A percentile compares a stretch with the other conserved stretches of the same genome.
phyloP scores from a whole-genome alignment of 805 yeast species.

The Hanseniaspora meyeri region DNA sequence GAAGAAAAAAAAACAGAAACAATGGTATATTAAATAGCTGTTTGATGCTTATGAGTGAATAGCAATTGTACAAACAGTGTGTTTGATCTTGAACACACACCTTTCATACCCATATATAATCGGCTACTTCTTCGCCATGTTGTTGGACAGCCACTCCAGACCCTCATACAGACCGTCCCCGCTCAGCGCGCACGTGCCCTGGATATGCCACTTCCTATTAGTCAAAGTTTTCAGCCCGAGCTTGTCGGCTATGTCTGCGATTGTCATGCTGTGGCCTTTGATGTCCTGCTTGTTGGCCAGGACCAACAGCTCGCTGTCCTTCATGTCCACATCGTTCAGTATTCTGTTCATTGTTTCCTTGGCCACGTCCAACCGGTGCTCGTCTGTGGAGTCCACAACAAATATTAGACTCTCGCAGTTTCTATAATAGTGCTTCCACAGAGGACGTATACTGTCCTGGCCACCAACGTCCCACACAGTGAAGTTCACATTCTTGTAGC shows the following conservation, averaged over 20 bases:
- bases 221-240: slow-evolving; percentile 81
- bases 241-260: slow-evolving; percentile 84
- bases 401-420: slow-evolving; percentile 89
- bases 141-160: slow-evolving; percentile 78
- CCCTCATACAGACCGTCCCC: slow-evolving; percentile 93
- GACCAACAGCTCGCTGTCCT: slow-evolving; percentile 77
- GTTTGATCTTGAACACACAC: no score
- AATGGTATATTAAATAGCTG: no score
- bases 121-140: slow-evolving; percentile 40
- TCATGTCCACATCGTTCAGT: slow-evolving; percentile 87
- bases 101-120: no score
- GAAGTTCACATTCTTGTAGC: slow-evolving; percentile 78
- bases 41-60: no score
- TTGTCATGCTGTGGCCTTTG: slow-evolving; percentile 78
- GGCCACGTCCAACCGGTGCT: slow-evolving; percentile 85
- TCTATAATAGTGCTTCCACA: slow-evolving; percentile 92
- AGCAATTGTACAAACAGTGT: no score
- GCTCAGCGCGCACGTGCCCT: slow-evolving; percentile 88
- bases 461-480: slow-evolving; percentile 97
- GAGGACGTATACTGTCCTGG: slow-evolving; percentile 87
- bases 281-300: slow-evolving; percentile 91
- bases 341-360: slow-evolving; percentile 88
- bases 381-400: slow-evolving; percentile 86
- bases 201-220: slow-evolving; percentile 93
- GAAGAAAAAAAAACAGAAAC: no score